Evolutionary conservation across 2,329 filamentous ascomycete genomes (phyloP), one percentile per base, ranked within the genome.

Genomic region (Trichothecium sympodiale): DNA sequence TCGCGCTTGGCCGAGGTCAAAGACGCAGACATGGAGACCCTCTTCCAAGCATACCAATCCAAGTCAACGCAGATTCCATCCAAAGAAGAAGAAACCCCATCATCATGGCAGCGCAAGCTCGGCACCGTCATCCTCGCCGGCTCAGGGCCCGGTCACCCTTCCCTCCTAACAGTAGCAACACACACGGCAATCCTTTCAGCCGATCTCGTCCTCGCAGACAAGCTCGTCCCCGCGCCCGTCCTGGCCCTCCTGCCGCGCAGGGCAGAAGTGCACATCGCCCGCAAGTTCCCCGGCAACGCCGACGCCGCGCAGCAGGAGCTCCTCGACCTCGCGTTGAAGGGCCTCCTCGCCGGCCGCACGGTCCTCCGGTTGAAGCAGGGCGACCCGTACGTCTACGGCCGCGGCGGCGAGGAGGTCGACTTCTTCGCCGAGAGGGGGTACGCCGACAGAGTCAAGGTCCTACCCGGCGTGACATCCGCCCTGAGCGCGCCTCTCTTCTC

Each of bases 221-320:
- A 91, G 60, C 79, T 91, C 33, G 83, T 91, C 4, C 85, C 91
- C 0, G 71, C 84, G 0, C 77, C 82, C 7, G 85, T 98, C 3
- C 69, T 98, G 8, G 84, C 89, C 44, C 74, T 98, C 13, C 83
- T 96, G 38, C 91, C 91, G 2, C 84, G 91, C 26, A 77, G 89
- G 36, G 94, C 88, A 8, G 80, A 82, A 8, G 80, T 96, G 10
- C 78, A 85, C 49, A 98, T 98, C 48, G 89, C 91, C 4, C 82
- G 88, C 51, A 98, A 98, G 56, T 98, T 98, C 59, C 91, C 91
- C 1, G 91, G 91, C 16, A 96, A 98, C 57, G 91, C 91, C 29
- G 91, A 98, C 48, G 77, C 77, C 31, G 91, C 91, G 0, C 91
- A 98, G 55, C 78, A 88, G 51, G 91, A 98, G 58, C 76, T 98